Base-by-base conservation (phyloP, 352 stramenopile genomes). In the Elongisporangium senticosum region DNA sequence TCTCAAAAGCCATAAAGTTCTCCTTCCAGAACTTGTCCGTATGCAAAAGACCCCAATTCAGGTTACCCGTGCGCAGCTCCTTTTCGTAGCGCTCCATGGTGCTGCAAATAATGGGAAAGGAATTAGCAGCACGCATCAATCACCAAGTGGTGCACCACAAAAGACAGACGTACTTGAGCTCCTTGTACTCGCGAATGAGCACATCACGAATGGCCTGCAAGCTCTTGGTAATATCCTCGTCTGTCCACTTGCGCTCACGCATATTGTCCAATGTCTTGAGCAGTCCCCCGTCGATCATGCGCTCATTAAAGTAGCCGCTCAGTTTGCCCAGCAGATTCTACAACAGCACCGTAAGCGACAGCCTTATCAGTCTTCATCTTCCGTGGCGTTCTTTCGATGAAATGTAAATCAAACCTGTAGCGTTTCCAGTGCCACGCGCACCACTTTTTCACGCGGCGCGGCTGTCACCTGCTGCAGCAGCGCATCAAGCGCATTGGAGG, bases 21-120 rank as follows among this genome's bases (percentile, higher is more conserved):
- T 99, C 96, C 62, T 97, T 96, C 94, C 97, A 99, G 71, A 99
- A 99, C 57, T 98, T 98, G 71, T 99, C 96, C 40, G 95, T 98
- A 76, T 99, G 97, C 17, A 97, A 80, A 26, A 97, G 80, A 24
- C 96, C 96, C 96, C 96, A 99, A 73, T 97, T 89, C 6, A 99
- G 68, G 49, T 91, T 80, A 11, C 96, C 96, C 24, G 92, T 97
- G 59, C 95, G 87, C 8, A 99, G 75, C 71, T 99, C 95, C 68
- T 97, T 97, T 64, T 96, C 90, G 68, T 98, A 99, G 10, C 96
- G 88, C 68, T 98, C 96, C 89, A 97, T 98, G 28, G 95, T 97
- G 59, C 86, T 98, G 68, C 49, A 59, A 15, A 52, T 1, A 21
- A 55, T 15, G 19, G 13, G 15, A 43, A 3, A 43, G 11, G 33